These are phyloP conservation scores for Corinectria fuckeliana DNA, from an alignment of 2,329 filamentous ascomycete genomes.

Conservation along the genomic window DNA sequence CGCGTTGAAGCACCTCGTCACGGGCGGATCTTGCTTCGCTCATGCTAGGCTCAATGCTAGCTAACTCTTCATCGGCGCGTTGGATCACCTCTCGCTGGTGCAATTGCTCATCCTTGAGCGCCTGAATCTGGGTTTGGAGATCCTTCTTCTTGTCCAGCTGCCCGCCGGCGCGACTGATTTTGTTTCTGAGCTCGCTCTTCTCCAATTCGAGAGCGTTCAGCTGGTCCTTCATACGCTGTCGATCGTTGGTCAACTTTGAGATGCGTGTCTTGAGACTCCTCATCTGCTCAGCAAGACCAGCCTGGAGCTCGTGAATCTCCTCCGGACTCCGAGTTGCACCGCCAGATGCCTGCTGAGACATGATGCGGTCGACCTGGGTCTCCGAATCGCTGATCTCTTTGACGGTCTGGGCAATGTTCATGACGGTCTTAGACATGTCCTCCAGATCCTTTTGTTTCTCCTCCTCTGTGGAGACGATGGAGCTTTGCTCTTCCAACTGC, in stretches of 20 bases:
- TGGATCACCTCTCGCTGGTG: slow-evolving; percentile 75
- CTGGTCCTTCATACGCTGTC: slow-evolving; percentile 72
- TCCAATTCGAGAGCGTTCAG: slow-evolving; percentile 78
- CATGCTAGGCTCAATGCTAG: slow-evolving; percentile 76
- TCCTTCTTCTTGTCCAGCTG: slow-evolving; percentile 83
- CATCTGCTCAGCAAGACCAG: slow-evolving; percentile 69
- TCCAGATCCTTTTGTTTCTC: slow-evolving; percentile 76
- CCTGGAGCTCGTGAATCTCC: slow-evolving; percentile 81
- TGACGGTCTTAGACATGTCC: slow-evolving; percentile 75
- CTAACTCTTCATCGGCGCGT: slow-evolving; percentile 74
- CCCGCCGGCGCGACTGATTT: slow-evolving; percentile 72
- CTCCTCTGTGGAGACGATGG: slow-evolving; percentile 67
- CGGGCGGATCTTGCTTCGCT: slow-evolving; percentile 76
- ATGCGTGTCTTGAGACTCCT: slow-evolving; percentile 69
- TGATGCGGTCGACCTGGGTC: slow-evolving; percentile 75
- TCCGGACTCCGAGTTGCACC: slow-evolving; percentile 73
- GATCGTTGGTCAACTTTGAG: slow-evolving; percentile 70
- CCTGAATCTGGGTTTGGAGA: slow-evolving; percentile 73
- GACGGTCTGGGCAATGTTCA: slow-evolving; percentile 74
- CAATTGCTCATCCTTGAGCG: slow-evolving; percentile 70
- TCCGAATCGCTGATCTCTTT: slow-evolving; percentile 76
- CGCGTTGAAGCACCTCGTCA: slow-evolving; percentile 76
- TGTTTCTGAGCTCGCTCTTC: slow-evolving; percentile 75
- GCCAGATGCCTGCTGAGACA: slow-evolving; percentile 76
- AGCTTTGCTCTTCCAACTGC: slow-evolving; percentile 72